Base-by-base conservation (phyloP, 352 stramenopile genomes). In the Halophytophthora batemanensis region DNA sequence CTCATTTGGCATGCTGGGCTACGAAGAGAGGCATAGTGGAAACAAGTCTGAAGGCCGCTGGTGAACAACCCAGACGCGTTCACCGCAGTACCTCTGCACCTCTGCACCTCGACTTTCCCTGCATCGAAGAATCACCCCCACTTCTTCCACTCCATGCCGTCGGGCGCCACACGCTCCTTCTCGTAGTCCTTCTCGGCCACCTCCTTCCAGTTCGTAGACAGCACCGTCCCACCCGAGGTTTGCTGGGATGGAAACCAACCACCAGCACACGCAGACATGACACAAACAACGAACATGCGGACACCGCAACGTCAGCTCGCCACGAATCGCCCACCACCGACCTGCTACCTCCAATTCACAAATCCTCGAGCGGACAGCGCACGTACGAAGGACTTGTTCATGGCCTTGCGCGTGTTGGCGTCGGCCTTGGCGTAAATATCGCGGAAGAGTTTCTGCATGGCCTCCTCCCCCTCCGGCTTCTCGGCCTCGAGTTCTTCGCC, bases 311-410 rank as follows among this genome's bases (percentile, higher is more conserved):
- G 38, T 54, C 39, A 58, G 39, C 19, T 34, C 19, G 14, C 7
- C 43, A 37, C 23, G 17, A 1, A 29, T 15, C 21, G 10, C 36
- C 31, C 34, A 18, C 18, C n/a, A n/a, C n/a, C n/a, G n/a, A n/a
- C n/a, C n/a, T n/a, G n/a, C n/a, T n/a, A n/a, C n/a, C n/a, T n/a
- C n/a, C n/a, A n/a, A 31, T 35, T 43, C 5, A 31, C 23, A 37
- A 22, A 4, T 15, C 3, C 40, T 45, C 18, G 13, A 2, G 41
- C 6, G 13, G 11, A 2, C 15, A 50, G 53, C 1, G 2, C 14
- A 82, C 79, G 50, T 71, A 94, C 81, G 55, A 96, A 97, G 14
- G 81, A 95, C 71, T 97, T 97, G 74, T 95, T 95, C 90, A 97
- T 97, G 31, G 90, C 90, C 15, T 87, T 82, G 35, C 87, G 77